Conservation (phyloP, 441 rosid species). For the Erysimum cheiri region DNA sequence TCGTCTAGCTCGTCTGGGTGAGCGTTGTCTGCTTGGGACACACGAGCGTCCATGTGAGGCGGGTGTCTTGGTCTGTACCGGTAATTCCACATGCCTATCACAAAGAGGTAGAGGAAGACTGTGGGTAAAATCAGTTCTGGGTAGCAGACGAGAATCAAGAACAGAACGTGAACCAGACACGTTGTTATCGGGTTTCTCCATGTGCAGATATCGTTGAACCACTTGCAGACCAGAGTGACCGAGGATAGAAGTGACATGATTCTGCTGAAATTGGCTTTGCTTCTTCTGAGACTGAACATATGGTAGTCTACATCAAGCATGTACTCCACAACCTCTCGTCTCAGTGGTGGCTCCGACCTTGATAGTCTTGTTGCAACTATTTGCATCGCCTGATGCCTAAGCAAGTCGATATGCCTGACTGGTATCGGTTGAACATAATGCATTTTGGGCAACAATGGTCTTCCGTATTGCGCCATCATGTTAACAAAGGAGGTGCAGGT, state of each 20-base stretch:
- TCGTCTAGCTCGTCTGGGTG: slow-evolving; percentile 73
- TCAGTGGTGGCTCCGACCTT: slow-evolving; percentile 70
- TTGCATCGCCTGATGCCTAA: slow-evolving; percentile 71
- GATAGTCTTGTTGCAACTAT: slow-evolving; percentile 63
- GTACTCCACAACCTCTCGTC: slow-evolving; percentile 67
- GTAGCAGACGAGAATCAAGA: slow-evolving; percentile 70
- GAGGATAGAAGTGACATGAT: slow-evolving; percentile 63
- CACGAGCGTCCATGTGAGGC: slow-evolving; percentile 67
- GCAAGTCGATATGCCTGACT: slow-evolving; percentile 53
- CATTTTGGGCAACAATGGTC: slow-evolving; percentile 73
- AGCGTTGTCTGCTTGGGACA: slow-evolving; percentile 58
- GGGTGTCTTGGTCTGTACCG: slow-evolving; percentile 67
- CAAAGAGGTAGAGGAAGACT: slow-evolving; percentile 68
- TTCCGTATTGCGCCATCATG: slow-evolving; percentile 70
- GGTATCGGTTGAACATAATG: slow-evolving; percentile 72
- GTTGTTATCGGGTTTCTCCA: slow-evolving; percentile 77
- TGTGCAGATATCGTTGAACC: slow-evolving; percentile 61
- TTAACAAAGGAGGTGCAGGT: slow-evolving; percentile 66
- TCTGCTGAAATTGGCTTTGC: slow-evolving; percentile 73
- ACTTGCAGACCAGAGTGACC: slow-evolving; percentile 55
- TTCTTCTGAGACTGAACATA: slow-evolving; percentile 69
- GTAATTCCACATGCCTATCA: slow-evolving; percentile 71
- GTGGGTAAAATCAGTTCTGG: slow-evolving; percentile 71
- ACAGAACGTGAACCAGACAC: slow-evolving; percentile 56
- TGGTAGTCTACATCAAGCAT: slow-evolving; percentile 74